Base-by-base conservation (phyloP, 768 basidiomycete genomes). In the Suillus occidentalis region DNA sequence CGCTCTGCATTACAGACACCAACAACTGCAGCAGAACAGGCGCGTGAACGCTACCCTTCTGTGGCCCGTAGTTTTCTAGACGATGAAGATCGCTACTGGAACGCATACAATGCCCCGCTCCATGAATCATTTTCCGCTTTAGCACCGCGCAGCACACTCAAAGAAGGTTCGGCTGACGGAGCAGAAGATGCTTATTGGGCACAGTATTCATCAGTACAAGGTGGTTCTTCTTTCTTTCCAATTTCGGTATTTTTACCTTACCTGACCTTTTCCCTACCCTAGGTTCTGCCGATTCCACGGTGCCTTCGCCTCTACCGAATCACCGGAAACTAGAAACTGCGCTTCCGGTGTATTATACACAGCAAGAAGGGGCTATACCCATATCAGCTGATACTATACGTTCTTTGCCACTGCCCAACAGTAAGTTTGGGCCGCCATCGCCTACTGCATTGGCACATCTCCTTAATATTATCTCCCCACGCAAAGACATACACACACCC, bases 111-210 rank as follows among this genome's bases (percentile, higher is more conserved):
- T 22, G 75, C 76, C 13, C 69, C 71, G 12, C 79, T 78, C 55
- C 65, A 70, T 13, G 80, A 78, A 62, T 63, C 66, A 53, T 61
- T 63, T 31, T 69, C 63, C n/a, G 36, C 66, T 62, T 36, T 68
- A 65, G 50, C 61, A 40, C 50, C 55, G 40, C 59, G 68, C 76
- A 62, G 65, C 65, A 57, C 74, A 73, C 5, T 53, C 20, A 58
- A 43, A 22, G 52, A 55, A 14, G 20, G 37, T 13, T 61, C 56
- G 40, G 25, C 10, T 25, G 68, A 70, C 1, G 73, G 72, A 42
- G 67, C 61, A 49, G 84, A 85, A 66, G 90, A 91, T 65, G 88
- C 88, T 7, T 92, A 92, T 69, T 92, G 90, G 90, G 89, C 89
- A 31, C 88, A 83, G 66, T 92, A 92, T 73, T 79, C 88, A 37